A percentile compares a stretch with the other conserved stretches of the same genome.
Evolutionary conservation across 2,329 filamentous ascomycete species (phyloP).

Genomic region (Phyllosticta capitalensis): DNA sequence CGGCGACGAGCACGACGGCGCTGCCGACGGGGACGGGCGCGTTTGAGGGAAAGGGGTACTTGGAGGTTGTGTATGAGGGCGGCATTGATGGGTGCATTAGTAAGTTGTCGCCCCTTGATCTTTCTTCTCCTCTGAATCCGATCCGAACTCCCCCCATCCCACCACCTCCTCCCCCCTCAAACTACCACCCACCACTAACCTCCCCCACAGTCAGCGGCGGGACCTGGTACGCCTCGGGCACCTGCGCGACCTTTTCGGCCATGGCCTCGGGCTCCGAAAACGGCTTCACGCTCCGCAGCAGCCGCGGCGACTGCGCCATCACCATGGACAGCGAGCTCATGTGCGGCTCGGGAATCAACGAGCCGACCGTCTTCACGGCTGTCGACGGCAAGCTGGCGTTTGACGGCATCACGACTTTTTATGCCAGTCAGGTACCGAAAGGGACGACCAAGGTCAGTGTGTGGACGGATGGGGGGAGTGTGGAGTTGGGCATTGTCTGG

Average conservation of each 20-base stretch:
- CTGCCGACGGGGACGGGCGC: constrained; percentile 22
- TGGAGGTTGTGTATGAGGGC: constrained; percentile 46
- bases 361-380: constrained; percentile 33
- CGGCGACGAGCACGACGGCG: constrained; percentile 19
- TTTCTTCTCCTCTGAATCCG: not conserved
- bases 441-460: constrained; percentile 37
- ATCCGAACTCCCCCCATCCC: not conserved
- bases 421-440: constrained; percentile 33
- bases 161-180: too few relatives aligned
- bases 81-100: constrained; percentile 53
- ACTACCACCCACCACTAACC: not conserved
- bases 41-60: constrained; percentile 50
- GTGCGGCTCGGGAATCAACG: constrained; percentile 42
- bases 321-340: constrained; percentile 40
- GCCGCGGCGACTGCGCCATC: constrained; percentile 51
- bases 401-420: constrained; percentile 31
- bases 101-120: not conserved
- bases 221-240: constrained; percentile 58
- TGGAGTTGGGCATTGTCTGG: constrained; percentile 5
- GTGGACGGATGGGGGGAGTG: constrained; percentile 20
- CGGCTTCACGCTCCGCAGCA: constrained; percentile 49
- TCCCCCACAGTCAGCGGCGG: constrained; percentile 41
- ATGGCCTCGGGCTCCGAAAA: constrained; percentile 26
- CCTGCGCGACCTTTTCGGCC: constrained; percentile 57
- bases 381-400: constrained; percentile 28